Evolutionary conservation across 345 rosid species (phyloP).

Genomic region (Pistacia atlantica): DNA sequence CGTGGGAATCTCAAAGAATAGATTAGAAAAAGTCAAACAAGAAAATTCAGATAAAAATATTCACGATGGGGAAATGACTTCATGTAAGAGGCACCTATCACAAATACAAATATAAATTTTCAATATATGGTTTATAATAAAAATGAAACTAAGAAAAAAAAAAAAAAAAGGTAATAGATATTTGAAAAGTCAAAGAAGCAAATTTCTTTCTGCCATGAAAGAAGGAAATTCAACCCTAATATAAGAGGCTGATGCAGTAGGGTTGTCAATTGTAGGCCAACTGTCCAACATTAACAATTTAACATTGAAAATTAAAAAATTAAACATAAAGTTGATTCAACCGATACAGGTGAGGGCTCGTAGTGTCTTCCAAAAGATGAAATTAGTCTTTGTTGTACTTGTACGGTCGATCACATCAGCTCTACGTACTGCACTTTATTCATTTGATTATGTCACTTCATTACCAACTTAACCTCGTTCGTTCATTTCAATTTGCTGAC

Average conservation of each 20-base stretch:
- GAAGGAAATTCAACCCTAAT: not conserved
- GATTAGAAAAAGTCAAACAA: conserved; percentile 11
- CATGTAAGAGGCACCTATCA: not conserved
- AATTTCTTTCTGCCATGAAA: not conserved
- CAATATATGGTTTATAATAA: not conserved
- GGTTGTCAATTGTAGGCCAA: not conserved
- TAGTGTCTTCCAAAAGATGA: not conserved
- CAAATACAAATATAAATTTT: not conserved
- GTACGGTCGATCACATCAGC: not conserved
- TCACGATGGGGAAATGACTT: not conserved
- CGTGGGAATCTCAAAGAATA: too few species aligned
- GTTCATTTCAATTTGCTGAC: not conserved
- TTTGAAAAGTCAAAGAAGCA: not conserved
- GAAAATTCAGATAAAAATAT: conserved; percentile 5
- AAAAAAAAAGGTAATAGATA: not conserved
- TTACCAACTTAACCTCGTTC: conserved; percentile 3
- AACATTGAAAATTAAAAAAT: too few species aligned
- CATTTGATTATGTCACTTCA: not conserved
- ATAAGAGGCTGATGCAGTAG: not conserved
- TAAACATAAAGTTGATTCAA: too few species aligned
- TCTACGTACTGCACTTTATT: not conserved
- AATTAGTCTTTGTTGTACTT: conserved; percentile 10
- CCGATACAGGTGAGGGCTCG: too few species aligned
- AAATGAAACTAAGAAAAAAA: not conserved
- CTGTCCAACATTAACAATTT: not conserved